A percentile compares a stretch with the other conserved stretches of the same genome.
phyloP scores from a whole-genome alignment of 352 stramenopile species.

The Hyaloperonospora arabidopsidis region DNA sequence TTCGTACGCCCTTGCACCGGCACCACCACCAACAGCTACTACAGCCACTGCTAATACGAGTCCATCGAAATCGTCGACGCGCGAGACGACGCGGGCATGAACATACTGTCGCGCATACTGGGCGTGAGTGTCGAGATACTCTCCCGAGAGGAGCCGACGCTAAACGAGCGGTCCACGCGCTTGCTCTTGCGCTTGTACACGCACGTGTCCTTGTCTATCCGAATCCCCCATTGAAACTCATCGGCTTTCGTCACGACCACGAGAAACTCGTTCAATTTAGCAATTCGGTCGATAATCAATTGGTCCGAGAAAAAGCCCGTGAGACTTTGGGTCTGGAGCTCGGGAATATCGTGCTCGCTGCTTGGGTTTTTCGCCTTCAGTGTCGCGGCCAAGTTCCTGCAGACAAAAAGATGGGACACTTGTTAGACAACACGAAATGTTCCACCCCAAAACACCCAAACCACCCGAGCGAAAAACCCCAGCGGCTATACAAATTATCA shows the following conservation, averaged over 20 bases:
- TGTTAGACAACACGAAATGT: conserved; percentile 2
- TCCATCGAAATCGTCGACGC: conserved; percentile 68
- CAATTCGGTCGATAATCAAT: conserved; percentile 80
- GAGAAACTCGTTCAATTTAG: conserved; percentile 82
- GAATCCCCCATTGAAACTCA: conserved; percentile 85
- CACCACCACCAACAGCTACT: no score
- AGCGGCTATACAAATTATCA: background rate
- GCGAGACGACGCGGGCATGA: conserved; percentile 42
- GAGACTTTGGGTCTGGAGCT: conserved; percentile 77
- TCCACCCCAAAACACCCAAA: background rate
- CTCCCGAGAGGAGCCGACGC: conserved; percentile 45
- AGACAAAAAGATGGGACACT: background rate
- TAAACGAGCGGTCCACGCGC: conserved; percentile 59
- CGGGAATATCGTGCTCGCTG: conserved; percentile 64
- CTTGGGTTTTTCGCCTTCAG: conserved; percentile 75
- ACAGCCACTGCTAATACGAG: conserved; percentile 30
- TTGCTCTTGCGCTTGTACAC: conserved; percentile 87
- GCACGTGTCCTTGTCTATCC: conserved; percentile 86
- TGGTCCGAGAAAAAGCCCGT: conserved; percentile 80
- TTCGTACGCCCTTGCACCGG: no score
- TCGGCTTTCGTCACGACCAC: conserved; percentile 78
- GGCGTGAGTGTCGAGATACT: conserved; percentile 73
- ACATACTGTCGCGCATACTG: conserved; percentile 73
- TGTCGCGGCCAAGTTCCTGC: conserved; percentile 67
- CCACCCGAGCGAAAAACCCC: background rate